Percentiles rank a stretch among this genome's conserved stretches.
phyloP scores from a whole-genome alignment of 148 eudicot species.

The Drosera capensis region DNA sequence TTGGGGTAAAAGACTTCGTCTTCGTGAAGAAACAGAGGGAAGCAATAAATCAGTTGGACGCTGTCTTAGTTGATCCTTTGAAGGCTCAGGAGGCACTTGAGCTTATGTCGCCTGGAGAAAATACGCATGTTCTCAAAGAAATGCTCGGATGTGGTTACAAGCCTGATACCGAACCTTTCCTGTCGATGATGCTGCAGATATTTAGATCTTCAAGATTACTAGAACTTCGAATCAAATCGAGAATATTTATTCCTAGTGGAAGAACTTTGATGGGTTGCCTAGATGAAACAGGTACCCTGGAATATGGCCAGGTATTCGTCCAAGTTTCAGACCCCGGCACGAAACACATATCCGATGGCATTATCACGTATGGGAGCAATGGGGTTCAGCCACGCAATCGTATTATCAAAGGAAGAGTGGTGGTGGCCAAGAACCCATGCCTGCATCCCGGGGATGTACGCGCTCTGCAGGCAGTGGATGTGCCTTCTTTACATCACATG shows the following conservation, averaged over 20 bases:
- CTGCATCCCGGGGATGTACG: constrained; percentile 75
- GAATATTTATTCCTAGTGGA: constrained; percentile 42
- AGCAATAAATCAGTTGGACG: constrained; percentile 50
- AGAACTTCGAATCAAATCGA: constrained; percentile 40
- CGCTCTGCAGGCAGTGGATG: constrained; percentile 41
- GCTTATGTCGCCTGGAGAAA: constrained; percentile 70
- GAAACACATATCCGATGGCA: constrained; percentile 10
- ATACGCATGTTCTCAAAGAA: constrained; percentile 43
- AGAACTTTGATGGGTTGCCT: constrained; percentile 71
- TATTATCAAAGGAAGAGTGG: constrained; percentile 31
- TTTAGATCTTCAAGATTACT: constrained; percentile 56
- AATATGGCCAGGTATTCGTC: constrained; percentile 68
- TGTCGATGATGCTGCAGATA: constrained; percentile 63
- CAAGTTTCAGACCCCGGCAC: constrained; percentile 38
- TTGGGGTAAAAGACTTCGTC: constrained; percentile 46
- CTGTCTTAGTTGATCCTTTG: constrained; percentile 43
- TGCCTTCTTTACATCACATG: constrained; percentile 53
- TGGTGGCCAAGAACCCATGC: constrained; percentile 75
- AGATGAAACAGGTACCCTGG: constrained; percentile 44
- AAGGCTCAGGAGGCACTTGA: constrained; percentile 65
- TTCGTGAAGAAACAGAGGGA: constrained; percentile 72
- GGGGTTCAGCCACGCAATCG: constrained; percentile 3
- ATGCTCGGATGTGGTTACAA: constrained; percentile 58
- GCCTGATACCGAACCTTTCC: constrained; percentile 59
- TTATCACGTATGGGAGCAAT: constrained; percentile 7